phyloP scores from a whole-genome alignment of 1,284 basidiomycete species.

The Malassezia sympodialis region DNA sequence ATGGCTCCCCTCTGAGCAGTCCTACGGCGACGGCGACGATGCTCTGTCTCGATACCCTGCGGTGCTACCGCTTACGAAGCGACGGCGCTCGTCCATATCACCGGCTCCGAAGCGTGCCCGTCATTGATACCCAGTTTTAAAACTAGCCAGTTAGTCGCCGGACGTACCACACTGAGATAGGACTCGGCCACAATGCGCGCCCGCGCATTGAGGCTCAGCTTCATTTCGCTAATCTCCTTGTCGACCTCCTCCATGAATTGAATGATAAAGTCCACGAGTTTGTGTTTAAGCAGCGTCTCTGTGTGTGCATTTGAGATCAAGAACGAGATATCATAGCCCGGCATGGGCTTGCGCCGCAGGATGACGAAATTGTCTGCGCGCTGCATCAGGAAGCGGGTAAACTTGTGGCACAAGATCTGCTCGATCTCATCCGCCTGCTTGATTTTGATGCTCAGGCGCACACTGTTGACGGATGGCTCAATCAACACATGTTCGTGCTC shows the following conservation, averaged over 20 bases:
- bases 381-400: slow-evolving; percentile 99
- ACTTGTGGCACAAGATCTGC: slow-evolving; percentile 90
- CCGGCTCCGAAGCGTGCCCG: background rate
- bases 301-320: slow-evolving; percentile 93
- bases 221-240: slow-evolving; percentile 70
- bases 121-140: background rate
- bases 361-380: slow-evolving; percentile 94
- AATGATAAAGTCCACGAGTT: slow-evolving; percentile 98
- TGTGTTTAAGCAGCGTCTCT: slow-evolving; percentile 97
- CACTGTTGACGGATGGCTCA: slow-evolving; percentile 92
- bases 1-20: slow-evolving; percentile 3
- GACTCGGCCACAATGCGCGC: slow-evolving; percentile 89
- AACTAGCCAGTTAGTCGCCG: background rate
- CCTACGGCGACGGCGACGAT: slow-evolving; percentile 13
- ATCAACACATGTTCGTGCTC: slow-evolving; percentile 93
- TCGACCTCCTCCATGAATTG: slow-evolving; percentile 99
- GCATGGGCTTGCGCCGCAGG: slow-evolving; percentile 82
- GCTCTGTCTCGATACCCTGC: background rate
- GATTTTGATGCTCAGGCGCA: slow-evolving; percentile 90
- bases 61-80: background rate
- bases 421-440: slow-evolving; percentile 99
- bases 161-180: slow-evolving; percentile 37
- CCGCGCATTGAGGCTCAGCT: slow-evolving; percentile 72
- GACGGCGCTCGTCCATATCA: background rate
- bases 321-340: slow-evolving; percentile 90